phyloP scores from a whole-genome alignment of 2,329 filamentous ascomycete genomes.

The Ampelomyces quisqualis region DNA sequence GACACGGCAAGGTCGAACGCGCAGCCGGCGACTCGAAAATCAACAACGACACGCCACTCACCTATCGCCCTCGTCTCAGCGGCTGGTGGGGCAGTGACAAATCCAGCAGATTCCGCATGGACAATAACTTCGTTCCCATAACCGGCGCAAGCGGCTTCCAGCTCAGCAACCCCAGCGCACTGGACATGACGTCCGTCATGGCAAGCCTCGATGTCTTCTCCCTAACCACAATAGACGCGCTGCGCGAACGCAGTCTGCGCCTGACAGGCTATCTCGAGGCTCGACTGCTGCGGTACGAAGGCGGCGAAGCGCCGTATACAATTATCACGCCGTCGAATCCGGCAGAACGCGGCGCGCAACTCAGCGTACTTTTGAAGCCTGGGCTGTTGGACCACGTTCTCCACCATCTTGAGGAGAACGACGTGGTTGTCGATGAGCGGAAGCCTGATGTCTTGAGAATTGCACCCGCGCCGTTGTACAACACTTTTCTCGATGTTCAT shows the following conservation, averaged over 20 bases:
- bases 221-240: slow-evolving; percentile 65
- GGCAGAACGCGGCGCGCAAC: slow-evolving; percentile 70
- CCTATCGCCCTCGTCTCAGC: slow-evolving; percentile 66
- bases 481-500: slow-evolving; percentile 70
- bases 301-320: slow-evolving; percentile 42
- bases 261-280: slow-evolving; percentile 76
- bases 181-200: slow-evolving; percentile 74
- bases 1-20: slow-evolving; percentile 61
- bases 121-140: slow-evolving; percentile 74
- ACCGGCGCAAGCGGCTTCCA: slow-evolving; percentile 79
- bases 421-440: slow-evolving; percentile 78
- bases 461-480: slow-evolving; percentile 82
- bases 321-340: slow-evolving; percentile 71
- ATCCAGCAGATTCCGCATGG: slow-evolving; percentile 76
- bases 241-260: slow-evolving; percentile 70
- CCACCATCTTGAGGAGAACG: slow-evolving; percentile 63
- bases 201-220: slow-evolving; percentile 74
- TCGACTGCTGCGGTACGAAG: slow-evolving; percentile 27
- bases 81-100: slow-evolving; percentile 91
- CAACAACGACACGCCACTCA: slow-evolving; percentile 33
- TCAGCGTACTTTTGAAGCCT: slow-evolving; percentile 69
- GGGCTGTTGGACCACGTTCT: slow-evolving; percentile 71
- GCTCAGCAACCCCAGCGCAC: slow-evolving; percentile 77
- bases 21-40: slow-evolving; percentile 23
- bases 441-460: slow-evolving; percentile 83